phyloP scores from a whole-genome alignment of 371 early-diverging fungal genomes.

The Rhizopus delemar region DNA sequence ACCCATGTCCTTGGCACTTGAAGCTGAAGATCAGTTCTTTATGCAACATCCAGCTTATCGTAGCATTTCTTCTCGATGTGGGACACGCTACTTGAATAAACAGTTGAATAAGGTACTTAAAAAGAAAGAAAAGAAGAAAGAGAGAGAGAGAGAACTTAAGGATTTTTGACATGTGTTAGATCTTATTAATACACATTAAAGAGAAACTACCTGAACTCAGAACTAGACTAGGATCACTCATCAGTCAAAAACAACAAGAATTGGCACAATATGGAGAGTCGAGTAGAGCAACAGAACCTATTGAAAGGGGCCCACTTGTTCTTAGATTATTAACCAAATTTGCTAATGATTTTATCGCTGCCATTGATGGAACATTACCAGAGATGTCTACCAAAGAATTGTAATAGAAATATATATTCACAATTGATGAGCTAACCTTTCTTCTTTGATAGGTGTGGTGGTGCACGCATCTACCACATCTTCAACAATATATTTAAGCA shows the following conservation, averaged over 20 bases:
- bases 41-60: slow-evolving; percentile 78
- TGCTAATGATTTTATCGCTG: slow-evolving; percentile 76
- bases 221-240: slow-evolving; percentile 75
- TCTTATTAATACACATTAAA: slow-evolving; percentile 80
- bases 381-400: slow-evolving; percentile 92
- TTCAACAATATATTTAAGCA: slow-evolving; percentile 87
- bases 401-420: slow-evolving; percentile 30
- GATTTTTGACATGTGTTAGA: slow-evolving; percentile 30
- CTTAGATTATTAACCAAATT: slow-evolving; percentile 82
- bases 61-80: slow-evolving; percentile 80
- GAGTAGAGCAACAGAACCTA: slow-evolving; percentile 45
- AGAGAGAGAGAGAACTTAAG: neutral
- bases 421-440: neutral
- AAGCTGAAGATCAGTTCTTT: slow-evolving; percentile 82
- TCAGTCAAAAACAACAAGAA: slow-evolving; percentile 83
- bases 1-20: slow-evolving; percentile 75
- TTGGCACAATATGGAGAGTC: slow-evolving; percentile 75
- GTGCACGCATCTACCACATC: slow-evolving; percentile 90
- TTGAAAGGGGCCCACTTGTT: slow-evolving; percentile 66
- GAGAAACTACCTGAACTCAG: slow-evolving; percentile 84
- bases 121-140: neutral
- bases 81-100: slow-evolving; percentile 79
- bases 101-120: slow-evolving; percentile 63
- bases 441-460: slow-evolving; percentile 61
- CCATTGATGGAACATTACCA: slow-evolving; percentile 79